Evolutionary conservation across 129 eudicot species (phyloP).

Genomic region (Helianthus annuus): DNA sequence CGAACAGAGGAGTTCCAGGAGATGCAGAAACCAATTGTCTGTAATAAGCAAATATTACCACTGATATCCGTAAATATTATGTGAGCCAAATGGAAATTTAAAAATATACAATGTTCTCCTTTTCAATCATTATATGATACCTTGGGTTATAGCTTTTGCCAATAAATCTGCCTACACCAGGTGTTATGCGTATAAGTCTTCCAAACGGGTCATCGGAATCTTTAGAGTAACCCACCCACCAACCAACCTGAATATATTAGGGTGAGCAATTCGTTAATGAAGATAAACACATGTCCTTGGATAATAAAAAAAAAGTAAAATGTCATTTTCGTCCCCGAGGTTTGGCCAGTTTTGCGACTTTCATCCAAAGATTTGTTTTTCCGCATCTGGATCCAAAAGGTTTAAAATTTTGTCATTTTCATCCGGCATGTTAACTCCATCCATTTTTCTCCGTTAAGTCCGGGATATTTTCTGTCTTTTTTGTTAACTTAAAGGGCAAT

Average conservation of each 20-base stretch:
- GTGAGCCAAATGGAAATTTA: constrained; percentile 8
- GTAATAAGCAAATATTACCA: constrained; percentile 34
- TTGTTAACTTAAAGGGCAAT: too few species aligned
- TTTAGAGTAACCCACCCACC: constrained; percentile 98
- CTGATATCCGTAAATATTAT: constrained; percentile 16
- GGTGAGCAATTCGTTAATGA: constrained; percentile 20
- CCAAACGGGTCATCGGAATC: constrained; percentile 97
- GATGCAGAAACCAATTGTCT: constrained; percentile 94
- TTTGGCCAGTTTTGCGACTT: too few species aligned
- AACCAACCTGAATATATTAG: constrained; percentile 67
- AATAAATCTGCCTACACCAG: constrained; percentile 92
- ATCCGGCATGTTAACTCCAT: too few species aligned
- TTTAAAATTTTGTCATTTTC: too few species aligned
- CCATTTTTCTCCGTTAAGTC: too few species aligned
- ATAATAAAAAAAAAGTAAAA: background rate
- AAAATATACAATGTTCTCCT: background rate
- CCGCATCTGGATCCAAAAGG: too few species aligned
- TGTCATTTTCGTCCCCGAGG: too few species aligned
- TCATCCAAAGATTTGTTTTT: too few species aligned
- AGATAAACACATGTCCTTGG: background rate
- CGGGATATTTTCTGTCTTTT: too few species aligned
- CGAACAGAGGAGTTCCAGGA: constrained; percentile 96
- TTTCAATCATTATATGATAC: constrained; percentile 34
- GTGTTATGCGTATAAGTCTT: constrained; percentile 77
- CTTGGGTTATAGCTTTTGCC: constrained; percentile 93